Evolutionary conservation across 1,284 basidiomycete genomes (phyloP).

Genomic region (Malassezia nana): DNA sequence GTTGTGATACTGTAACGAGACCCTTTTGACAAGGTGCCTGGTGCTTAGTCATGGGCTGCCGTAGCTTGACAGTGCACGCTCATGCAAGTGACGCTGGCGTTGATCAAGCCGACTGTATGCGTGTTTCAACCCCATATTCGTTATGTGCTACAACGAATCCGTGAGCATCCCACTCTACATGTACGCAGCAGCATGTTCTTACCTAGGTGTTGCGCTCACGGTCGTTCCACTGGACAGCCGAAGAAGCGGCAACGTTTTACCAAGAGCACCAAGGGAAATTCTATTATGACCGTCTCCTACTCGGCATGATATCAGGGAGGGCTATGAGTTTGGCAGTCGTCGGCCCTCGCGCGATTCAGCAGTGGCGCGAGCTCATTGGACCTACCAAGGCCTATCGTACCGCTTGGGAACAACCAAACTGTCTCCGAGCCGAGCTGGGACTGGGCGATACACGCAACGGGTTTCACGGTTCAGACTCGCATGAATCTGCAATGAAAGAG

Average conservation of each 20-base stretch:
- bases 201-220: constrained; percentile 27
- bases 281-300: constrained; percentile 42
- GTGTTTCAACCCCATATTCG: constrained; percentile 29
- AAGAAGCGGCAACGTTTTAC: constrained; percentile 42
- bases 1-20: not conserved
- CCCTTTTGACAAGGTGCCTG: not conserved
- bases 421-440: constrained; percentile 32
- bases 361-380: constrained; percentile 37
- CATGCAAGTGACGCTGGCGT: constrained; percentile 35
- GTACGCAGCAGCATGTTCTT: constrained; percentile 26
- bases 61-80: not conserved
- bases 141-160: not conserved
- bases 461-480: constrained; percentile 34
- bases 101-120: constrained; percentile 43
- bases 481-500: constrained; percentile 6
- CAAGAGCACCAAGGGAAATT: constrained; percentile 40
- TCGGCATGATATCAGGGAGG: constrained; percentile 38
- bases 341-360: constrained; percentile 30
- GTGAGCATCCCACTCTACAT: constrained; percentile 22
- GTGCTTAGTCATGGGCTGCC: not conserved
- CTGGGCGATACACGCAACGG: constrained; percentile 43
- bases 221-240: constrained; percentile 30
- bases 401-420: constrained; percentile 27
- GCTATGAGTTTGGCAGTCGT: constrained; percentile 36
- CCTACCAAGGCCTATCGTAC: constrained; percentile 42